Conservation (phyloP, 148 eudicot species). For the Arbutus unedo region DNA sequence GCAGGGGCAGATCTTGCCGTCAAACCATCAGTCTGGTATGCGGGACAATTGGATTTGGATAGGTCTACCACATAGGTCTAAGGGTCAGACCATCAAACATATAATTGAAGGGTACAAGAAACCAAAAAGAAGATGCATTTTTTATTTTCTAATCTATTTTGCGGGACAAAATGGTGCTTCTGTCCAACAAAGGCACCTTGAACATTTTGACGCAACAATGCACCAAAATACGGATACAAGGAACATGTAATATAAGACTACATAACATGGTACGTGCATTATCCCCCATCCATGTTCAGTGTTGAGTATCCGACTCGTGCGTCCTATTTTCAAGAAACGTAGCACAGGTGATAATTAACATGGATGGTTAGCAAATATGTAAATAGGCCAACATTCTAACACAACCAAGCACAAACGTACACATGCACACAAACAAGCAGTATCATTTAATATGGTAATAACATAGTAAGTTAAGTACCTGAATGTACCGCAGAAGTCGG, state of each 20-base stretch:
- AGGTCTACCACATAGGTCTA: not conserved
- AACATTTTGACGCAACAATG: not conserved
- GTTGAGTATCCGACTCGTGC: not conserved
- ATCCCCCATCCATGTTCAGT: not conserved
- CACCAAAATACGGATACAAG: not conserved
- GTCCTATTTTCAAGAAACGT: not conserved
- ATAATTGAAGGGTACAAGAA: not conserved
- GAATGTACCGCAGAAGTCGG: constrained; percentile 24
- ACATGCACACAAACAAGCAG: constrained; percentile 2
- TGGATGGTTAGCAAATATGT: not conserved
- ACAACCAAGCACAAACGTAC: constrained; percentile 4
- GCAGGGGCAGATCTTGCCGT: not conserved
- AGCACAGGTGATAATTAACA: not conserved
- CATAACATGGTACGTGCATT: not conserved
- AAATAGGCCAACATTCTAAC: not conserved
- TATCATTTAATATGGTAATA: not conserved
- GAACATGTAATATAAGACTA: not conserved
- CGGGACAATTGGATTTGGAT: not conserved
- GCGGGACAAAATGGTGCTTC: not conserved
- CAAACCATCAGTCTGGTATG: not conserved
- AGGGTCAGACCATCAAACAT: not conserved
- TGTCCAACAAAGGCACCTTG: not conserved
- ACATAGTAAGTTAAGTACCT: constrained; percentile 23
- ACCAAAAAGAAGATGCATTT: not conserved
- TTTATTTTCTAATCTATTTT: not conserved